Percentiles rank a stretch among this genome's conserved stretches.
Conservation (phyloP, 371 early-diverging fungal species). For the Rhizomucor pusillus region DNA sequence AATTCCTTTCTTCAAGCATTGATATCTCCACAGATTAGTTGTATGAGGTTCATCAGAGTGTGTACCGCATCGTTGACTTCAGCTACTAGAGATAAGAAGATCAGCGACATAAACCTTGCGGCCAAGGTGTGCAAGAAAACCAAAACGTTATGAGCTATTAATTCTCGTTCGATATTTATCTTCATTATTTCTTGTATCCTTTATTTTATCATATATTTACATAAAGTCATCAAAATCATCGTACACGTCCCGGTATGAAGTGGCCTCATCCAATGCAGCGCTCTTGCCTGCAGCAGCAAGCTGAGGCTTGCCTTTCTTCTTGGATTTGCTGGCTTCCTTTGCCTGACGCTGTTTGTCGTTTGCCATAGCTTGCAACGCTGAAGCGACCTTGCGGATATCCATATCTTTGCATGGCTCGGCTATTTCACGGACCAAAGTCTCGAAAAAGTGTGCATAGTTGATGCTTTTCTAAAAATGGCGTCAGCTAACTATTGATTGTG, state of each 20-base stretch:
- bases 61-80: no score
- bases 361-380: slow-evolving; percentile 75
- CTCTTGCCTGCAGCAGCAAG: slow-evolving; percentile 49
- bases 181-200: slow-evolving; percentile 5
- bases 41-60: no score
- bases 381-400: slow-evolving; percentile 78
- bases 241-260: slow-evolving; percentile 51
- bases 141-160: no score
- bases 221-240: slow-evolving; percentile 82
- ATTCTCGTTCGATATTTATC: slow-evolving; percentile 1
- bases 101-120: no score
- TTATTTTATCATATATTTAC: slow-evolving; percentile 44
- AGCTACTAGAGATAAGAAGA: no score
- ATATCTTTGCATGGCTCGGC: slow-evolving; percentile 75
- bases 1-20: no score
- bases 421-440: slow-evolving; percentile 77
- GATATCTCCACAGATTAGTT: no score
- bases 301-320: slow-evolving; percentile 69
- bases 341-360: slow-evolving; percentile 89
- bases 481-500: slow-evolving; percentile 14
- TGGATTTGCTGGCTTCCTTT: slow-evolving; percentile 65
- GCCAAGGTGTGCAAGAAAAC: no score
- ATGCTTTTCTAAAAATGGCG: slow-evolving; percentile 35
- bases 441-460: slow-evolving; percentile 69
- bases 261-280: slow-evolving; percentile 37